Evolutionary conservation across 2,329 filamentous ascomycete genomes (phyloP).

Genomic region (Cucurbitaria berberidis): DNA sequence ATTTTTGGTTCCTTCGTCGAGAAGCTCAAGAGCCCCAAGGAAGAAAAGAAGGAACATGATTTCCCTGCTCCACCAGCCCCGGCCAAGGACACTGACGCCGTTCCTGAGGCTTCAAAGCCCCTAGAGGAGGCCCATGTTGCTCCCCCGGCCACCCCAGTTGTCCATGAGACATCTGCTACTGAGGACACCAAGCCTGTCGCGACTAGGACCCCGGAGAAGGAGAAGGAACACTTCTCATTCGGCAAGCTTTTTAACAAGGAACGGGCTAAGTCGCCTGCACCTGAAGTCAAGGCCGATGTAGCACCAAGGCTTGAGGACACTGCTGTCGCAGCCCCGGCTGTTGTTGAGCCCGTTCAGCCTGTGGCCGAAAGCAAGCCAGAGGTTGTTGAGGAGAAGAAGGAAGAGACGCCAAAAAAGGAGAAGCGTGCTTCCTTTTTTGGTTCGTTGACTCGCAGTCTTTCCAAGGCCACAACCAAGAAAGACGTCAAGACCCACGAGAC

Average conservation of each 20-base stretch:
- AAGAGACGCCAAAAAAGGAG: constrained; percentile 63
- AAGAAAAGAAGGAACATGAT: constrained; percentile 74
- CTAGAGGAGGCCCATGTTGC: constrained; percentile 48
- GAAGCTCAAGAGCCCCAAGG: constrained; percentile 56
- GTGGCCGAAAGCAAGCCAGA: constrained; percentile 54
- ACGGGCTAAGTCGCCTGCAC: constrained; percentile 54
- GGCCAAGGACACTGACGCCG: constrained; percentile 55
- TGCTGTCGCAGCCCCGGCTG: constrained; percentile 23
- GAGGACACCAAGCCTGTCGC: constrained; percentile 41
- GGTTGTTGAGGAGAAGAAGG: constrained; percentile 43
- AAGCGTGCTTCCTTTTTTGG: constrained; percentile 89
- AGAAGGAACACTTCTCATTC: constrained; percentile 60
- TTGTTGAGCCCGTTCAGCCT: constrained; percentile 31
- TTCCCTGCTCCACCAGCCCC: constrained; percentile 56
- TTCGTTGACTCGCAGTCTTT: constrained; percentile 62
- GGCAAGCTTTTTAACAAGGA: constrained; percentile 59
- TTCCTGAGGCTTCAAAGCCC: constrained; percentile 43
- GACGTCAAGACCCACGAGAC: constrained; percentile 19
- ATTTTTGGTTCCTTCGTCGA: constrained; percentile 80
- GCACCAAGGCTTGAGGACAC: constrained; percentile 45
- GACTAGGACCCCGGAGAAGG: constrained; percentile 50
- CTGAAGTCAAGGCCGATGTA: constrained; percentile 52
- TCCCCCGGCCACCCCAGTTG: constrained; percentile 35
- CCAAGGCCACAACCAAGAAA: constrained; percentile 50
- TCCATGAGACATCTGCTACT: constrained; percentile 33